phyloP scores from a whole-genome alignment of 129 eudicot species.

The Heracleum sosnowskyi region DNA sequence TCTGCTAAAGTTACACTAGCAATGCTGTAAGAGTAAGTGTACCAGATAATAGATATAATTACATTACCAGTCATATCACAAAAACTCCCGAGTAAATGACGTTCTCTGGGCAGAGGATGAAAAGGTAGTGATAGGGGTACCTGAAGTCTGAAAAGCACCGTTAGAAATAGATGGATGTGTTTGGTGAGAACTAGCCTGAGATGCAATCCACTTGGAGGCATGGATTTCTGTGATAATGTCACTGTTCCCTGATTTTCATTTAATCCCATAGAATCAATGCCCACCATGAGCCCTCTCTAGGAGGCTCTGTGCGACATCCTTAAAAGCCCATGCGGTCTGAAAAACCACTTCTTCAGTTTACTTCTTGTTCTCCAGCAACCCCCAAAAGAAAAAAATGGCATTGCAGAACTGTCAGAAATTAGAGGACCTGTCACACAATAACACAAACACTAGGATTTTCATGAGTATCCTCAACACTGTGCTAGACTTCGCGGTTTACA shows the following conservation, averaged over 20 bases:
- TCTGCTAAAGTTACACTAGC: neutral
- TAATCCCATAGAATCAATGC: too few species aligned
- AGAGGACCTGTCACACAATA: too few species aligned
- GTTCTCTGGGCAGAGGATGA: neutral
- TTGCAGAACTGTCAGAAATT: too few species aligned
- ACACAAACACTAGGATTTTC: too few species aligned
- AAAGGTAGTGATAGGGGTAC: neutral
- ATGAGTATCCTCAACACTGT: too few species aligned
- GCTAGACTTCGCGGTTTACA: too few species aligned
- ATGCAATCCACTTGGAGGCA: neutral
- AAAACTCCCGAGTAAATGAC: neutral
- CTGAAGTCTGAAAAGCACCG: neutral
- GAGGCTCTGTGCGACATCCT: too few species aligned
- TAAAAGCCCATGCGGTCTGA: too few species aligned
- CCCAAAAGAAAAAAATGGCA: too few species aligned
- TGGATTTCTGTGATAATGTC: neutral
- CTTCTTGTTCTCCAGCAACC: too few species aligned
- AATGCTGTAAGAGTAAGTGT: neutral
- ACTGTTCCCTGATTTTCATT: neutral
- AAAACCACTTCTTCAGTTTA: too few species aligned
- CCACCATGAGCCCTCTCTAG: too few species aligned
- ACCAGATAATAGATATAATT: neutral
- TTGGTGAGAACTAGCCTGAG: neutral
- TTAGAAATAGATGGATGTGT: neutral
- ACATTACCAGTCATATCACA: constrained; percentile 3